Conservation (phyloP, 148 eudicot genomes). For the Rhododendron henanense region DNA sequence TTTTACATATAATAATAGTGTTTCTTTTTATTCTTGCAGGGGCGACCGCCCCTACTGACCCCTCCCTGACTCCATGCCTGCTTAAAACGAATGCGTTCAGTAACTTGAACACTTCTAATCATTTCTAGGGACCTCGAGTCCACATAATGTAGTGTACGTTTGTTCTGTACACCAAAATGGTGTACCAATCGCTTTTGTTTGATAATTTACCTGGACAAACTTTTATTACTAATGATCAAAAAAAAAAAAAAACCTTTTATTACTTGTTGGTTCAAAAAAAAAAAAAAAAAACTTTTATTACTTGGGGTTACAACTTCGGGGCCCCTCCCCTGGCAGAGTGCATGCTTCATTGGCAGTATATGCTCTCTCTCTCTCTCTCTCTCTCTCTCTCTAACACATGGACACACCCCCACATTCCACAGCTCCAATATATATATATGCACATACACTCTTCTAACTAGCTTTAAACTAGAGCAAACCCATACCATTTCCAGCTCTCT, state of each 20-base stretch:
- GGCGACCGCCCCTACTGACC: no score
- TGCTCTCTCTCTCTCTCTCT: constrained; percentile 11
- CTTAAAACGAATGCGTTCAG: no score
- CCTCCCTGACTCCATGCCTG: no score
- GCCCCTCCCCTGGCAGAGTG: constrained; percentile 12
- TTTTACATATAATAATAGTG: no score
- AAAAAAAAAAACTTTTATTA: not conserved
- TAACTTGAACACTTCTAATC: no score
- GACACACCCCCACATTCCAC: not conserved
- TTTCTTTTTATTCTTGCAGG: no score
- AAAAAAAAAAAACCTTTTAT: not conserved
- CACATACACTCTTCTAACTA: constrained; percentile 6
- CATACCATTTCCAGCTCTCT: constrained; percentile 26
- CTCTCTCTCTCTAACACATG: constrained; percentile 11
- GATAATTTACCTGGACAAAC: not conserved
- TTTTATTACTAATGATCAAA: not conserved
- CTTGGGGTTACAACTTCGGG: constrained; percentile 3
- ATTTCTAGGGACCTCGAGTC: no score
- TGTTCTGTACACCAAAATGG: not conserved
- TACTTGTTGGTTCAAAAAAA: not conserved
- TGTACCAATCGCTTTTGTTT: not conserved
- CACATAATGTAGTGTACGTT: not conserved
- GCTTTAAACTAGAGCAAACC: constrained; percentile 22
- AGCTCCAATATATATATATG: constrained; percentile 24
- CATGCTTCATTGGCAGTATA: constrained; percentile 23